Evolutionary conservation across 768 basidiomycete genomes (phyloP), one percentile per base, ranked within the genome.

Genomic region (Strobilomyces echinocephalus): DNA sequence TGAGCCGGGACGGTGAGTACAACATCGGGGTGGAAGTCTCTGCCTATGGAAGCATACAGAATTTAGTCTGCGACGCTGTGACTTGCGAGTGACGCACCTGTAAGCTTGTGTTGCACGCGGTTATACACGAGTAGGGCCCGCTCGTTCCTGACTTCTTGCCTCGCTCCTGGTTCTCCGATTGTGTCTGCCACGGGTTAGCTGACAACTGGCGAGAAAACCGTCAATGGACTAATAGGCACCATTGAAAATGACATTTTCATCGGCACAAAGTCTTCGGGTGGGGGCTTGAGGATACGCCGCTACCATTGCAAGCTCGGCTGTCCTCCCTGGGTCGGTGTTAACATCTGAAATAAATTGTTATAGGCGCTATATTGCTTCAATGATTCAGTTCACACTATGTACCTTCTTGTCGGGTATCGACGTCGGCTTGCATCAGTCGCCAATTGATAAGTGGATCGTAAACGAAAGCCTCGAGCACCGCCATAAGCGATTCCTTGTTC

Each of bases 391-490:
- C n/a, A 33, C 64, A 50, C 58, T 24, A 24, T 24, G 24, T 50
- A 84, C 88, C 87, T 69, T 90, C 76, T 48, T 84, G 81, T 52
- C 84, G 78, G 21, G 76, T 76, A 53, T 91, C 88, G 36, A 81
- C 83, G 49, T 94, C 91, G 6, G 87, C 81, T 63, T 90, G 88
- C 78, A 91, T 88, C 57, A 97, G 74, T 61, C 94, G 82, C 94
- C 95, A 99, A 64, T 93, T 95, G 76, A 98, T 95, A 53, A 99
- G 74, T 12, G 97, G 97, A 65, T 99, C 97, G 62, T 98, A 97
- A 9, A 98, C 95, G 67, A 99, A 98, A 8, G 97, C 95, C 69
- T 99, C 97, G 28, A 99, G 77, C n/a, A 99, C 95, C 7, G 97
- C 97, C 91, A 98, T 93, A 54, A 99, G 76, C 16, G 94, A 97